A percentile compares a stretch with the other conserved stretches of the same genome.
phyloP scores from a whole-genome alignment of 257 asterid genomes.

The Salvia rosmarinus region DNA sequence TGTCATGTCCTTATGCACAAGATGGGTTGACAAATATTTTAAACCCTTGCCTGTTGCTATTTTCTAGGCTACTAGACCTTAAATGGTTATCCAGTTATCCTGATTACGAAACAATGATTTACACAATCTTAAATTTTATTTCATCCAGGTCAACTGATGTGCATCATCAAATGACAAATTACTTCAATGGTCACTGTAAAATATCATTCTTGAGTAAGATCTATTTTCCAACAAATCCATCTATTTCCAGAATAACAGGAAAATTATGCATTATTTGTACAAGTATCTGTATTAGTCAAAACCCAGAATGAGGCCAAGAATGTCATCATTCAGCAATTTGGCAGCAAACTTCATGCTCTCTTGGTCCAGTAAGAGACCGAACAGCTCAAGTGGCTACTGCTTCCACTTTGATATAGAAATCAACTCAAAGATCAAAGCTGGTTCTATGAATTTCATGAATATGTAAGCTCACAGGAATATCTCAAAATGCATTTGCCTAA shows the following conservation, averaged over 20 bases:
- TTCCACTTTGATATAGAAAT: background rate
- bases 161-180: no score
- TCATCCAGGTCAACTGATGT: no score
- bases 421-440: background rate
- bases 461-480: background rate
- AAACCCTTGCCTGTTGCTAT: no score
- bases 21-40: no score
- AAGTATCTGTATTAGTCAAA: background rate
- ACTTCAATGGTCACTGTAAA: no score
- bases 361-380: background rate
- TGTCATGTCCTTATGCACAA: background rate
- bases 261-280: background rate
- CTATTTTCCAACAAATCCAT: background rate
- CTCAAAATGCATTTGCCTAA: slow-evolving; percentile 9
- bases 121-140: no score
- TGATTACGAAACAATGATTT: no score
- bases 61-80: no score
- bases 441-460: background rate
- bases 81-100: no score
- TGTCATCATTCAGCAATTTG: background rate
- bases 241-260: background rate
- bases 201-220: no score
- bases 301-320: background rate
- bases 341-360: background rate
- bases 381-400: background rate